Conservation (phyloP, 768 basidiomycete species). For the Tephrocybe sp. region DNA sequence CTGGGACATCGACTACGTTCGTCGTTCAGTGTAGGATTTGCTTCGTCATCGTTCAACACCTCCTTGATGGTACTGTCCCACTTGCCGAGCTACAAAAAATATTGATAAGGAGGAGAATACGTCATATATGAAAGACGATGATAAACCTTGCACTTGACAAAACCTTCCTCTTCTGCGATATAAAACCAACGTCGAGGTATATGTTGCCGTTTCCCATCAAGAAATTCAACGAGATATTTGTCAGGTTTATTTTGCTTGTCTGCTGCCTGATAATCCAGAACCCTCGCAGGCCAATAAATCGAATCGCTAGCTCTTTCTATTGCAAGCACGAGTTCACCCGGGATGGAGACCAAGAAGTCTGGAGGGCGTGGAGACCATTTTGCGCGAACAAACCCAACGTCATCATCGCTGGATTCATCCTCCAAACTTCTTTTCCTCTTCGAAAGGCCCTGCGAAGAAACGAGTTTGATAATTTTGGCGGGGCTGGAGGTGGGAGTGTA, state of each 20-base stretch:
- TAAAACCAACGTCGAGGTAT: conserved; percentile 55
- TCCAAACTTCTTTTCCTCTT: conserved; percentile 25
- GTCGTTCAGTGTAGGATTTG: conserved; percentile 25
- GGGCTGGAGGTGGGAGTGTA: conserved; percentile 13
- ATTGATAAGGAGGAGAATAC: not conserved
- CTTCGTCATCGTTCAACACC: conserved; percentile 35
- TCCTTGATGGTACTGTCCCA: conserved; percentile 47
- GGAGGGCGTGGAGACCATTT: conserved; percentile 39
- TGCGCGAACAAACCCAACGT: conserved; percentile 12
- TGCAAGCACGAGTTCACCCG: conserved; percentile 67
- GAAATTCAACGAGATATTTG: conserved; percentile 56
- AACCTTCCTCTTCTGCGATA: conserved; percentile 55
- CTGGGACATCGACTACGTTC: conserved; percentile 28
- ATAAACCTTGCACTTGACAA: conserved; percentile 56
- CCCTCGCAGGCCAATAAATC: conserved; percentile 66
- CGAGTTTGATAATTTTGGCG: conserved; percentile 1
- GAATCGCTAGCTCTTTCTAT: conserved; percentile 30
- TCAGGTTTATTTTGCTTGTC: conserved; percentile 25
- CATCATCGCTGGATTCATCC: conserved; percentile 7
- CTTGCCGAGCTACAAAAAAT: conserved; percentile 44
- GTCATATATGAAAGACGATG: not conserved
- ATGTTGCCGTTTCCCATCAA: conserved; percentile 44
- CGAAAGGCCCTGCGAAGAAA: conserved; percentile 14
- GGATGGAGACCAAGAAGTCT: conserved; percentile 53
- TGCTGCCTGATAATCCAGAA: conserved; percentile 51